A percentile compares a stretch with the other conserved stretches of the same genome.
Conservation (phyloP, 768 basidiomycete genomes). For the Scleroderma bovista region DNA sequence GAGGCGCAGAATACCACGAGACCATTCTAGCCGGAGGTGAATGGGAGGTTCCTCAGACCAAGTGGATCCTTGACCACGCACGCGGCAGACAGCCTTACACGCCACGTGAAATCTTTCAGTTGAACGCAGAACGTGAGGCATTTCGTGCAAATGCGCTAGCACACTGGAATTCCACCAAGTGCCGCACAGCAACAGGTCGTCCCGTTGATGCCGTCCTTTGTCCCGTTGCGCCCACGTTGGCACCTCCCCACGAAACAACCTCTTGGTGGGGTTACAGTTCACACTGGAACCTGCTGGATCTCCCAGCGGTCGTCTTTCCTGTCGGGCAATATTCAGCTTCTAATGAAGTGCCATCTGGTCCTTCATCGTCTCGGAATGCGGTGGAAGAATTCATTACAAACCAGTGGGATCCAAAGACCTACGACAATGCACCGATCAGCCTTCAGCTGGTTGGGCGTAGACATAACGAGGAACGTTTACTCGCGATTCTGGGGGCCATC, state of each 20-base stretch:
- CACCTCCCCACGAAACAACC: conserved; percentile 43
- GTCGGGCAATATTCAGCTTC: conserved; percentile 32
- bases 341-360: conserved; percentile 9
- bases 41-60: conserved; percentile 35
- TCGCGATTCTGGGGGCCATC: conserved; percentile 39
- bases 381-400: conserved; percentile 30
- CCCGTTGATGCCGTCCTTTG: conserved; percentile 44
- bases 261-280: conserved; percentile 48
- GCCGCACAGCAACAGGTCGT: conserved; percentile 36
- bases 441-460: conserved; percentile 48
- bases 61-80: conserved; percentile 41
- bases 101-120: conserved; percentile 38
- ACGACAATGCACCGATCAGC: conserved; percentile 39
- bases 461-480: conserved; percentile 44
- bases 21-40: conserved; percentile 32
- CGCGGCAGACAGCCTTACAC: conserved; percentile 33
- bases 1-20: conserved; percentile 40
- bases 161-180: conserved; percentile 40
- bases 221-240: conserved; percentile 42
- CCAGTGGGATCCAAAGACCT: conserved; percentile 40
- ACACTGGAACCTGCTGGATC: conserved; percentile 50
- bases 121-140: conserved; percentile 39
- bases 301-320: conserved; percentile 44
- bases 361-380: conserved; percentile 25
- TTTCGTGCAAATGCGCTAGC: conserved; percentile 36